A percentile compares a stretch with the other conserved stretches of the same genome.
Evolutionary conservation across 2,329 filamentous ascomycete genomes (phyloP).

Genomic region (Fusarium sp.): DNA sequence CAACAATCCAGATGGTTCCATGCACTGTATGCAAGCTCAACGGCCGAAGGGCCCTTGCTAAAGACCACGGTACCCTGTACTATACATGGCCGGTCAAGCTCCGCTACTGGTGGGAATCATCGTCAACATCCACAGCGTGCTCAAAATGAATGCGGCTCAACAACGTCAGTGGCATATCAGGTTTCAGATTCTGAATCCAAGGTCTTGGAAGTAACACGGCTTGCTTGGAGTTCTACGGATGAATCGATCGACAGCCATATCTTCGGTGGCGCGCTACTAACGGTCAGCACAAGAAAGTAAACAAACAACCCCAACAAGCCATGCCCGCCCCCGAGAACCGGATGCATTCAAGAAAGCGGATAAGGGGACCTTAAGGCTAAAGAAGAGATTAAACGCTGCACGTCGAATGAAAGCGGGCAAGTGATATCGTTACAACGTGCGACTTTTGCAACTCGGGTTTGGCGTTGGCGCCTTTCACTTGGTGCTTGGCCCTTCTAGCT

Average conservation of each 20-base stretch:
- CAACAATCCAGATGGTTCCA: conserved; percentile 36
- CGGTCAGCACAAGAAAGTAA: conserved; percentile 10
- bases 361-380: conserved; percentile 40
- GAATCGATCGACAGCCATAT: not conserved
- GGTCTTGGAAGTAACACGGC: not conserved
- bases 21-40: conserved; percentile 26
- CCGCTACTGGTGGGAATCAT: conserved; percentile 40
- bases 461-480: conserved; percentile 12
- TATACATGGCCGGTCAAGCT: conserved; percentile 32
- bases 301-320: not conserved
- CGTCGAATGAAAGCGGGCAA: conserved; percentile 26
- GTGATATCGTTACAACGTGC: conserved; percentile 37
- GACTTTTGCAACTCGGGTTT: conserved; percentile 32
- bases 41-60: conserved; percentile 31
- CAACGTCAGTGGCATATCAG: conserved; percentile 37
- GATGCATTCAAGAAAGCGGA: conserved; percentile 8
- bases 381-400: conserved; percentile 40
- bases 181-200: conserved; percentile 20
- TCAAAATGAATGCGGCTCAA: conserved; percentile 39
- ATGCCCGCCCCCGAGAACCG: too few relatives aligned
- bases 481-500: conserved; percentile 12
- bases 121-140: conserved; percentile 8
- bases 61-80: conserved; percentile 23
- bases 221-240: not conserved
- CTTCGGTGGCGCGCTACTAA: conserved; percentile 21